These are phyloP conservation scores for Neurospora intermedia DNA, from an alignment of 495 filamentous ascomycete species.

Conservation along the genomic window DNA sequence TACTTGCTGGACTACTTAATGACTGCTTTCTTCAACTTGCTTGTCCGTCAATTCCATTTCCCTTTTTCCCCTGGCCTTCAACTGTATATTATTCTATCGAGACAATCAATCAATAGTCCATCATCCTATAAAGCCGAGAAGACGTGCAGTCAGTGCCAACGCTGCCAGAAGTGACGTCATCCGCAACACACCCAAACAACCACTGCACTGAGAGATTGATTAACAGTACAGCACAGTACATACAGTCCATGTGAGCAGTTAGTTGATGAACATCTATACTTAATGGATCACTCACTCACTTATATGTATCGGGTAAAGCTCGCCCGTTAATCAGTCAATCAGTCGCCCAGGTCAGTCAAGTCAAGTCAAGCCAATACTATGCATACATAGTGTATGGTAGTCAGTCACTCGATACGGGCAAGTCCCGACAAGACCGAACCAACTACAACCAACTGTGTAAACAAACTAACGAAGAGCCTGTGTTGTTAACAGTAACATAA, in stretches of 20 bases:
- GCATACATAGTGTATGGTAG: background rate
- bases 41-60: too few species aligned
- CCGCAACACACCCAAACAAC: background rate
- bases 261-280: background rate
- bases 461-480: too few species aligned
- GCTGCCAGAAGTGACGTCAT: background rate
- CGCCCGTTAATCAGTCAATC: background rate
- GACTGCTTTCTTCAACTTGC: too few species aligned
- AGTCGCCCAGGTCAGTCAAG: too few species aligned
- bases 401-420: background rate
- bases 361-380: background rate
- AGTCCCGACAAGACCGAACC: background rate
- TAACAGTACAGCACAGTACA: background rate
- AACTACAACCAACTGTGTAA: background rate
- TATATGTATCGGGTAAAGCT: background rate
- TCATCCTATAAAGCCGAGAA: too few species aligned
- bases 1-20: too few species aligned
- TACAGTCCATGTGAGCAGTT: background rate
- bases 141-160: too few species aligned
- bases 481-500: background rate
- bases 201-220: too few species aligned
- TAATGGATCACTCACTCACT: background rate
- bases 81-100: too few species aligned
- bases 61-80: too few species aligned
- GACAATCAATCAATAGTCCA: too few species aligned